These are phyloP conservation scores for Sporisorium graminicola DNA, from an alignment of 1,284 basidiomycete species.

Conservation along the genomic window DNA sequence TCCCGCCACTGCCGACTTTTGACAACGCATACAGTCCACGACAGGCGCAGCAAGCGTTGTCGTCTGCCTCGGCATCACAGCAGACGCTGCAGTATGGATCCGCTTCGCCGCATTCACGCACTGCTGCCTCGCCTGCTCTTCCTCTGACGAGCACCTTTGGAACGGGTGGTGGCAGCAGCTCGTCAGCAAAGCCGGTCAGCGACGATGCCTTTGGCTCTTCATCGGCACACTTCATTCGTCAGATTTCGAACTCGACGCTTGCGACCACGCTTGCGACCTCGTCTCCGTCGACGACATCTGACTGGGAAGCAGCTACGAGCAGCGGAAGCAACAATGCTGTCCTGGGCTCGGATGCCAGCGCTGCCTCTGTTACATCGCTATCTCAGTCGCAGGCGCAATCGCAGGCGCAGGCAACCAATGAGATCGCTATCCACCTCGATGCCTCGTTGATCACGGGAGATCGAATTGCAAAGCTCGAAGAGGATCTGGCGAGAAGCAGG, in stretches of 20 bases:
- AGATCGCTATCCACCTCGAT: constrained; percentile 23
- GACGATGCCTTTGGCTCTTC: constrained; percentile 15
- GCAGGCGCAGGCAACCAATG: neutral
- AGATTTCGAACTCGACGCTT: constrained; percentile 19
- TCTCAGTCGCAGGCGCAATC: constrained; percentile 12
- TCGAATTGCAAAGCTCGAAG: constrained; percentile 39
- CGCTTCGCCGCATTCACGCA: constrained; percentile 12
- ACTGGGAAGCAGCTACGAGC: constrained; percentile 4
- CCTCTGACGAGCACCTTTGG: neutral
- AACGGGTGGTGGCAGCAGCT: constrained; percentile 2
- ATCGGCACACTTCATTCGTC: constrained; percentile 8
- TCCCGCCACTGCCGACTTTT: constrained; percentile 8
- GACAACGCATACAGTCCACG: constrained; percentile 12
- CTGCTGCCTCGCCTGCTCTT: neutral
- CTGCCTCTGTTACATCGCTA: constrained; percentile 8
- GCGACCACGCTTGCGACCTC: constrained; percentile 24
- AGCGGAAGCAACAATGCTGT: neutral
- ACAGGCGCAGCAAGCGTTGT: constrained; percentile 2
- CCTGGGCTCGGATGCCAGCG: constrained; percentile 9
- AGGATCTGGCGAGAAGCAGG: constrained; percentile 21
- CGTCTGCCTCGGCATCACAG: constrained; percentile 1
- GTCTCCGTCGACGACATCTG: constrained; percentile 18
- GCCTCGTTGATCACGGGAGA: constrained; percentile 36
- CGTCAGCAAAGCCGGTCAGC: constrained; percentile 24
- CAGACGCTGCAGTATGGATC: neutral